phyloP scores from a whole-genome alignment of 2,329 filamentous ascomycete genomes.

The Passalora sequoiae region DNA sequence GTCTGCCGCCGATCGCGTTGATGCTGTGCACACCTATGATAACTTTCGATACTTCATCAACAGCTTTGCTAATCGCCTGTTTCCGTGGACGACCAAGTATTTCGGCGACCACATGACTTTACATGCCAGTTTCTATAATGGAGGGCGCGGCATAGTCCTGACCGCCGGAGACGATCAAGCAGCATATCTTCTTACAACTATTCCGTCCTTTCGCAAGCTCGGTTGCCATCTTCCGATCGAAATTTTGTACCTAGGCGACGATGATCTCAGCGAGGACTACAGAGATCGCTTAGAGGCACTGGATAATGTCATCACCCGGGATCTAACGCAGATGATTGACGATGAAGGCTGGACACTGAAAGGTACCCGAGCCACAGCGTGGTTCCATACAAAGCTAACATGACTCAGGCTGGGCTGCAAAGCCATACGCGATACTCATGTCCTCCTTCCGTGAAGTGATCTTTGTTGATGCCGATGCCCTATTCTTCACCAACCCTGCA shows the following conservation, averaged over 20 bases:
- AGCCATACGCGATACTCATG: slow-evolving; percentile 45
- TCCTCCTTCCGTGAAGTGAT: slow-evolving; percentile 46
- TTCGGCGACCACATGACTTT: slow-evolving; percentile 45
- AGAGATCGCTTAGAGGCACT: slow-evolving; percentile 40
- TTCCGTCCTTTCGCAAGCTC: slow-evolving; percentile 36
- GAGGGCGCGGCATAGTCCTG: slow-evolving; percentile 42
- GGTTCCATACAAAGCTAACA: background rate
- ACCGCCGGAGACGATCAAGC: slow-evolving; percentile 44
- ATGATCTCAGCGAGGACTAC: slow-evolving; percentile 41
- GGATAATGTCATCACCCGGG: slow-evolving; percentile 42
- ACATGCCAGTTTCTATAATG: slow-evolving; percentile 40
- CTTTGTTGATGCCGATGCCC: slow-evolving; percentile 43
- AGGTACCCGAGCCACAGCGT: slow-evolving; percentile 11
- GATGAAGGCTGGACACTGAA: slow-evolving; percentile 42
- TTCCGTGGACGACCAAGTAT: slow-evolving; percentile 40
- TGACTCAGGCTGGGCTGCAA: slow-evolving; percentile 41
- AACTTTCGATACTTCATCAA: slow-evolving; percentile 39
- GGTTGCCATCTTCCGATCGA: slow-evolving; percentile 40
- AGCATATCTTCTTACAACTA: slow-evolving; percentile 41
- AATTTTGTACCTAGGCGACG: slow-evolving; percentile 42
- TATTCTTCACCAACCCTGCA: slow-evolving; percentile 42
- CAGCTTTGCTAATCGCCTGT: slow-evolving; percentile 37
- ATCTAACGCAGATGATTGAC: slow-evolving; percentile 43
- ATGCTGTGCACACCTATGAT: slow-evolving; percentile 39
- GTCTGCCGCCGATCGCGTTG: background rate